These are phyloP conservation scores for Bacidia gigantensis DNA, from an alignment of 495 filamentous ascomycete genomes.

Conservation along the genomic window DNA sequence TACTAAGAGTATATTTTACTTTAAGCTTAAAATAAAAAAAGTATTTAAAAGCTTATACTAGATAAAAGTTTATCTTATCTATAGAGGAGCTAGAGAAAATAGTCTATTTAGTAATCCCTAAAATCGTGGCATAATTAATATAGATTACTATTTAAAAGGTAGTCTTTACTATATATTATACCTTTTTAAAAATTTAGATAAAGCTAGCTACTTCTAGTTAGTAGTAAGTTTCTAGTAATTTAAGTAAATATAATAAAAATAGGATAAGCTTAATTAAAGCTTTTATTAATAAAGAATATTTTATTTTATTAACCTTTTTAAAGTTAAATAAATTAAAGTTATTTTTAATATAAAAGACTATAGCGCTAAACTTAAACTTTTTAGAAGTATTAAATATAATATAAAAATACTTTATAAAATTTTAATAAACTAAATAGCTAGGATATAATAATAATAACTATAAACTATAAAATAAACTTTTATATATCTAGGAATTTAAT, in stretches of 20 bases:
- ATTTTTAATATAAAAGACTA: constrained; percentile 9
- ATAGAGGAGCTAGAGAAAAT: neutral
- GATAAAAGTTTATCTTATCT: neutral
- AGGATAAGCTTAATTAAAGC: constrained; percentile 1
- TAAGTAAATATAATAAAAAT: constrained; percentile 4
- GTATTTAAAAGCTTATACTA: too few species aligned
- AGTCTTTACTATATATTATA: too few species aligned
- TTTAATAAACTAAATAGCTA: constrained; percentile 3
- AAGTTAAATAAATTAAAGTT: neutral
- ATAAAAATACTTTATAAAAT: constrained; percentile 4
- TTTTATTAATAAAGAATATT: too few species aligned
- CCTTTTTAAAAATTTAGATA: too few species aligned
- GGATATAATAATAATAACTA: neutral
- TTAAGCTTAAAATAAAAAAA: too few species aligned
- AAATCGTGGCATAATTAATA: neutral
- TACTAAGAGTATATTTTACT: too few species aligned
- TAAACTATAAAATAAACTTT: neutral
- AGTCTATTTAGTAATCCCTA: constrained; percentile 2
- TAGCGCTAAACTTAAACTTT: neutral
- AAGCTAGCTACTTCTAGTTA: constrained; percentile 1
- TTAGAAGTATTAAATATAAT: constrained; percentile 8
- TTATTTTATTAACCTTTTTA: too few species aligned
- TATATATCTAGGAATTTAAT: neutral
- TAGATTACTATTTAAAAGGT: too few species aligned
- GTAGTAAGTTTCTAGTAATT: constrained; percentile 11